Percentiles rank a stretch among this genome's conserved stretches.
Conservation (phyloP, 2,329 filamentous ascomycete species). For the Bipolaris zeicola region DNA sequence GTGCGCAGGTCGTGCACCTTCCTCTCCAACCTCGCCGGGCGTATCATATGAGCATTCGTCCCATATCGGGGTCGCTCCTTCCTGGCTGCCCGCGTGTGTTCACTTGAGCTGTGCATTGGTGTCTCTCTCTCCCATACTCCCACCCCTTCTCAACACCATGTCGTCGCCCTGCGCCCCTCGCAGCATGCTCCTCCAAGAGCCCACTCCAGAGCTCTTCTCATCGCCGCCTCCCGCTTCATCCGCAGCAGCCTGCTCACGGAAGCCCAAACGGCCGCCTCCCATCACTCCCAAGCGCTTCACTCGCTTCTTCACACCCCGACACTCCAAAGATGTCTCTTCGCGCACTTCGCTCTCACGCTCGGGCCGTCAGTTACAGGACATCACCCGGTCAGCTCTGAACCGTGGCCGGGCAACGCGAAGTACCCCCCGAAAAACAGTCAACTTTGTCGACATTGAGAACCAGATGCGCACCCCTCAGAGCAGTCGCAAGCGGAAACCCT, state of each 20-base stretch:
- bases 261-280: conserved; percentile 55
- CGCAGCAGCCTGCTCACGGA: conserved; percentile 38
- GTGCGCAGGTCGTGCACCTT: conserved; percentile 14
- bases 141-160: conserved; percentile 22
- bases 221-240: conserved; percentile 46
- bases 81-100: conserved; percentile 7
- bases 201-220: conserved; percentile 44
- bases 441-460: conserved; percentile 45
- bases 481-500: conserved; percentile 47
- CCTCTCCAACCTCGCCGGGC: conserved; percentile 16
- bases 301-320: conserved; percentile 57
- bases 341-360: conserved; percentile 44
- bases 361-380: conserved; percentile 56
- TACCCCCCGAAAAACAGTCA: conserved; percentile 48
- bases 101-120: conserved; percentile 7
- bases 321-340: conserved; percentile 41
- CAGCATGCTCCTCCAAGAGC: conserved; percentile 36
- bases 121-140: conserved; percentile 10
- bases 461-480: conserved; percentile 40
- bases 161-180: conserved; percentile 35
- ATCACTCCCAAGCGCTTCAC: conserved; percentile 59
- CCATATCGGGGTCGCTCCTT: conserved; percentile 4
- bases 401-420: conserved; percentile 37
- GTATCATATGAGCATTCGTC: conserved; percentile 14
- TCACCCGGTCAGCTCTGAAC: conserved; percentile 55